Evolutionary conservation across 1,284 basidiomycete species (phyloP), one percentile per base, ranked within the genome.

Genomic region (Trametes sp.): DNA sequence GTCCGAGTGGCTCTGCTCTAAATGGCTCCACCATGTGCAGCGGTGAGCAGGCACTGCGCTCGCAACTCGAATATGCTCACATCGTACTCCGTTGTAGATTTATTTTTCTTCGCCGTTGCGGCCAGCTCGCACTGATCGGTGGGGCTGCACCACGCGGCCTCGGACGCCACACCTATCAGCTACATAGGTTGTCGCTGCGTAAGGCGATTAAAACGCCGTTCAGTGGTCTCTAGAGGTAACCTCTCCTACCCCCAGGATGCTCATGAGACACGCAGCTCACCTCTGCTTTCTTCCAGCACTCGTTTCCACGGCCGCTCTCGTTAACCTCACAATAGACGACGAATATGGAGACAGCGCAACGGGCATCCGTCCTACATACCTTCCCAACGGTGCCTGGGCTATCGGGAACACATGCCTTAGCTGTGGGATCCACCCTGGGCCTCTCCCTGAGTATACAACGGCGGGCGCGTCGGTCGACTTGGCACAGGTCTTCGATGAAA

Each of bases 301-400:
- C 13, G 9, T 16, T 11, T 52, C 50, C 1, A 8, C 38, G 16
- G 38, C 38, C 19, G 24, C 11, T 13, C 50, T 36, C 4, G 35
- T 36, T 36, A 67, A 67, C 50, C 14, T n/a, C 29, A 67, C 66
- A 4, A 61, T 67, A 21, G 66, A 67, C 63, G 66, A 67, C 56
- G 26, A 52, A 11, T 4, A 44, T 5, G 58, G 62, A 1, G 63
- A 62, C 44, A 26, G 29, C 29, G n/a, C 35, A 2, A 62, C 57
- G 14, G 57, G 57, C 9, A 14, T 19, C 1, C 8, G 11, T 1
- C 62, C 60, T 2, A 4, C 28, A 4, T 67, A 55, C 42, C n/a
- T 42, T 9, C 66, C 66, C 9, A 9, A 10, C 9, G 23, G 19
- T 2, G 11, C 10, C 14, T 68, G 66, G 66, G 38, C 49, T 19